These are phyloP conservation scores for Mycena galericulata DNA, from an alignment of 768 basidiomycete species.

Conservation along the genomic window DNA sequence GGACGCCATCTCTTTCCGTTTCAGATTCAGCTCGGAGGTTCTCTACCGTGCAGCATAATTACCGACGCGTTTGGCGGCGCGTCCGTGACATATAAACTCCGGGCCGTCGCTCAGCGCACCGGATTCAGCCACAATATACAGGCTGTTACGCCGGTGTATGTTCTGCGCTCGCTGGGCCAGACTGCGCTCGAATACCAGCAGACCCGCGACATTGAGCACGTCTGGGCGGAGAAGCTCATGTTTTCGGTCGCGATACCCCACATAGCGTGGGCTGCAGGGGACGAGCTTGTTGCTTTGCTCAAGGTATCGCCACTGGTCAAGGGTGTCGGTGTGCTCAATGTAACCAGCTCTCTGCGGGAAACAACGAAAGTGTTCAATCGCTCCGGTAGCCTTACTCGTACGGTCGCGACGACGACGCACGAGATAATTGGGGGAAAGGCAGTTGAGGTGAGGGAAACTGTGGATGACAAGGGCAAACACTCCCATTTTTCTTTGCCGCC, in stretches of 20 bases:
- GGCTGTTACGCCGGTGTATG: constrained; percentile 67
- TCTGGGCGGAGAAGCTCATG: constrained; percentile 97
- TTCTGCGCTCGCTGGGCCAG: constrained; percentile 80
- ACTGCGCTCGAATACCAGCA: constrained; percentile 96
- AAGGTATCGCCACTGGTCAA: constrained; percentile 91
- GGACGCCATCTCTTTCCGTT: constrained; percentile 95
- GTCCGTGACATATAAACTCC: constrained; percentile 86
- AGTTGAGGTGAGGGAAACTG: constrained; percentile 45
- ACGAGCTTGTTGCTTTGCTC: constrained; percentile 81
- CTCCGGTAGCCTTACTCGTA: constrained; percentile 62
- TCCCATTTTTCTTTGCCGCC: neutral
- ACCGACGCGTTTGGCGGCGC: constrained; percentile 70
- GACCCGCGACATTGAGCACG: constrained; percentile 94
- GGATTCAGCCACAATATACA: constrained; percentile 77
- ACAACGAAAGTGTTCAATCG: constrained; percentile 72
- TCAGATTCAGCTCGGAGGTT: constrained; percentile 85
- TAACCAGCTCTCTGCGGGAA: constrained; percentile 83
- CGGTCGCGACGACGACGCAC: constrained; percentile 73
- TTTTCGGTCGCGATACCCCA: constrained; percentile 93
- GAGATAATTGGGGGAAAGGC: constrained; percentile 74
- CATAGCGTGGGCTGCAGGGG: constrained; percentile 95
- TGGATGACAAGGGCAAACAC: constrained; percentile 25
- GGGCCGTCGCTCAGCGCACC: constrained; percentile 81
- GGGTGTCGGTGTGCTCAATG: constrained; percentile 79
- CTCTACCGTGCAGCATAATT: constrained; percentile 81